phyloP scores from a whole-genome alignment of 2,329 filamentous ascomycete species.

The Scedosporium dehoogii region DNA sequence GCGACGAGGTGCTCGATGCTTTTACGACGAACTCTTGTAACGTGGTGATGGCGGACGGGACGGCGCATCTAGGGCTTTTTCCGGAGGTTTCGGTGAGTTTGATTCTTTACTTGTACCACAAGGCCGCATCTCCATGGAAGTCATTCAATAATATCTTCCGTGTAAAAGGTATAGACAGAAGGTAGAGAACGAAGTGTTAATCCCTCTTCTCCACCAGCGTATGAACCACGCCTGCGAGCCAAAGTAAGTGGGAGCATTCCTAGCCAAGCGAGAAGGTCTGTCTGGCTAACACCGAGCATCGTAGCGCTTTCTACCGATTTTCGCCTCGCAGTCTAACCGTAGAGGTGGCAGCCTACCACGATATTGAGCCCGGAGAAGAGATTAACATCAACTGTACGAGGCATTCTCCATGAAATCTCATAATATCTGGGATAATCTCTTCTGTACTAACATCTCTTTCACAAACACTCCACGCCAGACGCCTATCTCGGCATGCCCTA shows the following conservation, averaged over 20 bases:
- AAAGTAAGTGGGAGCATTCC: conserved; percentile 17
- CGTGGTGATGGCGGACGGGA: conserved; percentile 12
- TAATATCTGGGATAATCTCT: too few species aligned
- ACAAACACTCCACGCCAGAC: conserved; percentile 12
- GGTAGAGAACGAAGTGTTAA: too few species aligned
- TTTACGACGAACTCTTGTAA: conserved; percentile 24
- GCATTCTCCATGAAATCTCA: neutral
- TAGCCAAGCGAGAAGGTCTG: neutral
- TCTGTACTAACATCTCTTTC: neutral
- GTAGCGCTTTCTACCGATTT: conserved; percentile 22
- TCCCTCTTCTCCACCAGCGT: conserved; percentile 13
- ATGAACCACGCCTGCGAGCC: conserved; percentile 26
- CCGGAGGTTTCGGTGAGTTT: conserved; percentile 21
- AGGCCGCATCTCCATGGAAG: too few species aligned
- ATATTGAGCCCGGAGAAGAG: conserved; percentile 24
- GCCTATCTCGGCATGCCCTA: conserved; percentile 16
- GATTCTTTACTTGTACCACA: neutral
- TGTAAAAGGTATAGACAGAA: too few species aligned
- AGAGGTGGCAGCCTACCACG: conserved; percentile 22
- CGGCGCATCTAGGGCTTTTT: conserved; percentile 20
- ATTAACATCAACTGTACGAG: conserved; percentile 25
- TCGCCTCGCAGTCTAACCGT: conserved; percentile 19
- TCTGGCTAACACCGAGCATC: neutral
- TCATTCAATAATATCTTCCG: too few species aligned
- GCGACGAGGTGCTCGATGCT: conserved; percentile 20